Percentiles rank a stretch among this genome's conserved stretches.
These are phyloP conservation scores for Dalbergia oliveri DNA, from an alignment of 306 rosid genomes.

Conservation along the genomic window DNA sequence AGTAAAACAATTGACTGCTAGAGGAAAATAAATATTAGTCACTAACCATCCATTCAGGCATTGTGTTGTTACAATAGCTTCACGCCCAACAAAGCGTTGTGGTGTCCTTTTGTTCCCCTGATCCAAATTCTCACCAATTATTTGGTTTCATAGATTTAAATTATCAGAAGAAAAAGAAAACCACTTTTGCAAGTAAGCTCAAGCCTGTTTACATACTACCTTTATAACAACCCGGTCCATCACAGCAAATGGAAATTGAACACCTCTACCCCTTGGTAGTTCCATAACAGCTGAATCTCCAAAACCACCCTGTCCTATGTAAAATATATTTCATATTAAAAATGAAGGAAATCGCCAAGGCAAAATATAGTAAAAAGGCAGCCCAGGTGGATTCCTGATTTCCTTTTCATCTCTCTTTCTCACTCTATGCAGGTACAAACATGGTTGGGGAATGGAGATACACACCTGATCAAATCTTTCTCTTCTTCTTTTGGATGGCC, in stretches of 20 bases:
- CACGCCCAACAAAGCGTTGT: conserved; percentile 94
- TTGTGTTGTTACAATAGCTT: conserved; percentile 98
- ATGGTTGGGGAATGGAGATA: conserved; percentile 41
- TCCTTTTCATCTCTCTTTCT: conserved; percentile 24
- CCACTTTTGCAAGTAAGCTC: conserved; percentile 20
- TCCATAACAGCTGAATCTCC: conserved; percentile 75
- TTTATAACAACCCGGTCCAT: conserved; percentile 92
- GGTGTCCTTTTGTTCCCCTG: conserved; percentile 99
- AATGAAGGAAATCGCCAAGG: conserved; percentile 31
- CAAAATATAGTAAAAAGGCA: conserved; percentile 29
- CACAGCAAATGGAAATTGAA: conserved; percentile 96
- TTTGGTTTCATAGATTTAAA: conserved; percentile 32
- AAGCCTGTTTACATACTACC: conserved; percentile 56
- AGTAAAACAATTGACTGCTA: conserved; percentile 36
- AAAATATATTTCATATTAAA: conserved; percentile 45
- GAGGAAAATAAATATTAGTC: conserved; percentile 27
- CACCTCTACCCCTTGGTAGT: conserved; percentile 84
- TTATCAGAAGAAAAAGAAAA: neutral
- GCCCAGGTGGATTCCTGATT: conserved; percentile 4
- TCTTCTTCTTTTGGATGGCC: conserved; percentile 83
- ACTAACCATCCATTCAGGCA: conserved; percentile 99
- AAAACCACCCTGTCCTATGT: conserved; percentile 79
- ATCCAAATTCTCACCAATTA: conserved; percentile 48
- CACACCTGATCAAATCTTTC: conserved; percentile 91
- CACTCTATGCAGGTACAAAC: conserved; percentile 15